These are phyloP conservation scores for Penicillium sclerotigenum DNA, from an alignment of 2,329 filamentous ascomycete species.

Conservation along the genomic window DNA sequence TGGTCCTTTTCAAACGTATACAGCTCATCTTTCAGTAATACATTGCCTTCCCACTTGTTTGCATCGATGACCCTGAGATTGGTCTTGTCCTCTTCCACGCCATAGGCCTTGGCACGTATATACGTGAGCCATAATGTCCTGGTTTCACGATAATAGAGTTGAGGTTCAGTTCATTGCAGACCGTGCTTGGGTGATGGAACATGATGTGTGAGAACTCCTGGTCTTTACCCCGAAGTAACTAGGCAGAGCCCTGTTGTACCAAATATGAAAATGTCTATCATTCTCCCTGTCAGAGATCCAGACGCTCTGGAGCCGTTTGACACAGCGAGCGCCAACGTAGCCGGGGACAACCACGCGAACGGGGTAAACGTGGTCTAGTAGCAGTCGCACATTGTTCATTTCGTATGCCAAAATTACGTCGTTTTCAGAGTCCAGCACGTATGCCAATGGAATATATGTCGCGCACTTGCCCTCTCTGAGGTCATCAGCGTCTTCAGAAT, in stretches of 20 bases:
- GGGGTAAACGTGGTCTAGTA: slow-evolving; percentile 64
- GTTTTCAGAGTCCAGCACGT: slow-evolving; percentile 33
- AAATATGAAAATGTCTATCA: neutral
- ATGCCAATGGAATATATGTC: neutral
- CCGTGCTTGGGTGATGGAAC: neutral
- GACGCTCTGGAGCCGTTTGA: slow-evolving; percentile 54
- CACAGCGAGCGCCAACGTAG: slow-evolving; percentile 64
- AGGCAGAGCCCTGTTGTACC: neutral
- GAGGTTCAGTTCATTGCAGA: neutral
- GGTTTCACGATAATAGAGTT: neutral
- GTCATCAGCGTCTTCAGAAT: neutral
- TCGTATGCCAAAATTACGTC: slow-evolving; percentile 68
- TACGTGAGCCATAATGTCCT: neutral
- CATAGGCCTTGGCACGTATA: neutral
- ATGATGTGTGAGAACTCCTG: neutral
- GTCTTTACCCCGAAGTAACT: neutral
- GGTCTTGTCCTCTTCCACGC: neutral
- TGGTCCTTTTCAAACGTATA: neutral
- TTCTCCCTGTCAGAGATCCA: neutral
- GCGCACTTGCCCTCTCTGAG: neutral
- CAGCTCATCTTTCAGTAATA: neutral
- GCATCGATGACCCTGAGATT: neutral
- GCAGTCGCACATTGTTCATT: slow-evolving; percentile 66
- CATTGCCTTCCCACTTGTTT: neutral
- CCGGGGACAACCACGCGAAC: slow-evolving; percentile 61